These are phyloP conservation scores for Chlorella ohadii DNA, from an alignment of 139 green algal species.

Conservation along the genomic window DNA sequence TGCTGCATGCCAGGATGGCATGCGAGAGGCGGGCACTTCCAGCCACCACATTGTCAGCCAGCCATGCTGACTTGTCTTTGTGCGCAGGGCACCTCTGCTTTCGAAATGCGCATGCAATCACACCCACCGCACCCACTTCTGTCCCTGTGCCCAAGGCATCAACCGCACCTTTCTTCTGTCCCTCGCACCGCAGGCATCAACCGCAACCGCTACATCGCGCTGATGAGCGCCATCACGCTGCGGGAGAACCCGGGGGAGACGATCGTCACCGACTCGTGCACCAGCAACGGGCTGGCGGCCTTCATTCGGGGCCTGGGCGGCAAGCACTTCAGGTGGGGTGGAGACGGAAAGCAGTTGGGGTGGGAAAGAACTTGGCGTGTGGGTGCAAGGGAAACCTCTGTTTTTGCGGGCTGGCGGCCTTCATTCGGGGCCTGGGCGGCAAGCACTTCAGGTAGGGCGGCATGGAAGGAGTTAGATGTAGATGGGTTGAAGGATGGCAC, in stretches of 20 bases:
- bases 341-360: too few relatives aligned
- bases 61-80: too few relatives aligned
- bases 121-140: too few relatives aligned
- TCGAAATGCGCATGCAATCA: too few relatives aligned
- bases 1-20: background rate
- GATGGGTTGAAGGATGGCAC: too few relatives aligned
- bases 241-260: slow-evolving; percentile 89
- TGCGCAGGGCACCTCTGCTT: too few relatives aligned
- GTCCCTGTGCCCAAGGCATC: too few relatives aligned
- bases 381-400: too few relatives aligned
- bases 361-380: too few relatives aligned
- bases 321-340: slow-evolving; percentile 76
- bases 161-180: background rate
- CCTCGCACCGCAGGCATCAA: slow-evolving; percentile 78
- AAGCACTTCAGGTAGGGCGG: slow-evolving; percentile 80
- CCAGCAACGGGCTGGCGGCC: slow-evolving; percentile 84
- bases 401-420: slow-evolving; percentile 86
- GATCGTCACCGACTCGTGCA: slow-evolving; percentile 94
- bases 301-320: slow-evolving; percentile 90
- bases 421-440: slow-evolving; percentile 86
- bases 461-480: too few relatives aligned
- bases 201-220: slow-evolving; percentile 94
- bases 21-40: too few relatives aligned
- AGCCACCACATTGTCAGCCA: too few relatives aligned
- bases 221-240: slow-evolving; percentile 86